Evolutionary conservation across 1,284 basidiomycete genomes (phyloP), one percentile per base, ranked within the genome.

Genomic region (Sanghuangporus weigelae): DNA sequence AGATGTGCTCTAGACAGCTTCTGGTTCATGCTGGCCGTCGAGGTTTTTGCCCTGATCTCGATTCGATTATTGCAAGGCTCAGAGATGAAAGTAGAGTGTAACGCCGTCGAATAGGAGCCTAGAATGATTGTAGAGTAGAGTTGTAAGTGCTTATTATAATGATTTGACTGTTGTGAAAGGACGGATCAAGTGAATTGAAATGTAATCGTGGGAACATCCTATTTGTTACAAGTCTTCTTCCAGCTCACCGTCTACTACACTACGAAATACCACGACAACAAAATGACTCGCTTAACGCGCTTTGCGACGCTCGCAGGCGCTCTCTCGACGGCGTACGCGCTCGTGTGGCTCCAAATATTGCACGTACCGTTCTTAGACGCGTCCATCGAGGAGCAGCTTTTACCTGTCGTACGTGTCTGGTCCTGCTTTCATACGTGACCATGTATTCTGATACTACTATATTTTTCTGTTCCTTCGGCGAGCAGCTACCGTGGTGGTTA

Each of bases 401-500:
- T 83, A 11, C 79, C 81, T 23, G 80, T 81, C 40, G 81, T 82
- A 63, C 21, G 71, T 69, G n/a, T 21, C 48, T 3, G 36, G 53
- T 49, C 44, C 14, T 44, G 53, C 36, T 31, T 23, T 48, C 5
- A 36, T 26, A 21, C 21, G 16, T 19, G 35, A 8, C 7, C 19
- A 35, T 62, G 23, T 57, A 16, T 16, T 38, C 19, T 50, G 14
- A 46, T 46, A 7, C 16, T 46, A n/a, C 40, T 4, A 4, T 42
- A 10, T 42, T 42, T 42, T 11, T 42, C 40, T n/a, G 8, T 50
- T n/a, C 44, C 11, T 60, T 14, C 12, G 36, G 35, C 21, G n/a
- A 35, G 19, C 66, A 83, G 82, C 67, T 84, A 54, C 81, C 82
- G 1, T 84, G 79, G 77, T 82, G 81, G 79, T 67, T 80, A 7